Conservation (phyloP, 1,139 yeast species). For the Petasospora rhodanensis region DNA sequence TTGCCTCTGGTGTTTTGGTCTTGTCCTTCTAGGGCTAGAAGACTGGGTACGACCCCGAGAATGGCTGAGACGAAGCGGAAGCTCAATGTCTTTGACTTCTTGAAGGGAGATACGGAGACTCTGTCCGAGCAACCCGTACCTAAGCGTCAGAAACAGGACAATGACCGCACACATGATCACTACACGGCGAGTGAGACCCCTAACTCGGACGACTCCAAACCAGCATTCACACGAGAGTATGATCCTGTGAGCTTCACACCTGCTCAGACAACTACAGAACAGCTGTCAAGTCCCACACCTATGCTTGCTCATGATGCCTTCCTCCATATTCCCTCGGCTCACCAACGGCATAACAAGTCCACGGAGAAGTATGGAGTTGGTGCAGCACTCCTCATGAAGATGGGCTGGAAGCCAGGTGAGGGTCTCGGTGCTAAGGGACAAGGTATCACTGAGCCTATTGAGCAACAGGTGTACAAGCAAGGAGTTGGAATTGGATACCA, state of each 20-base stretch:
- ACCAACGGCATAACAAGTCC: conserved; percentile 12
- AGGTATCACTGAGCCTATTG: conserved; percentile 79
- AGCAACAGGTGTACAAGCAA: conserved; percentile 59
- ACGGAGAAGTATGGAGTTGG: conserved; percentile 70
- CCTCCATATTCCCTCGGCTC: no score
- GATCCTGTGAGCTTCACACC: conserved; percentile 8
- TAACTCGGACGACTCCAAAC: no score
- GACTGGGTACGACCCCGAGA: no score
- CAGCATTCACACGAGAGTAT: no score
- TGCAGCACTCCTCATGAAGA: conserved; percentile 67
- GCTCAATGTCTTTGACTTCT: conserved; percentile 15
- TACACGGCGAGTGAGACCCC: background rate
- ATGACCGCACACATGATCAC: no score
- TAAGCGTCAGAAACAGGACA: no score
- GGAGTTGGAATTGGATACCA: conserved; percentile 74
- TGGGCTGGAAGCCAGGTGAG: conserved; percentile 84
- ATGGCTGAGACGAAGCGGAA: conserved; percentile 10
- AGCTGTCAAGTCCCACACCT: no score
- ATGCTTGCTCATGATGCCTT: no score
- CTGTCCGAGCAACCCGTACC: no score
- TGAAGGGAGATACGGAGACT: conserved; percentile 11
- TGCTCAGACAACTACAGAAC: conserved; percentile 3
- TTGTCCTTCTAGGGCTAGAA: no score
- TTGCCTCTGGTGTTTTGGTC: no score
- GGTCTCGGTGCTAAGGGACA: conserved; percentile 71